Evolutionary conservation across 1,284 basidiomycete genomes (phyloP).

Genomic region (Vanrija sp.): DNA sequence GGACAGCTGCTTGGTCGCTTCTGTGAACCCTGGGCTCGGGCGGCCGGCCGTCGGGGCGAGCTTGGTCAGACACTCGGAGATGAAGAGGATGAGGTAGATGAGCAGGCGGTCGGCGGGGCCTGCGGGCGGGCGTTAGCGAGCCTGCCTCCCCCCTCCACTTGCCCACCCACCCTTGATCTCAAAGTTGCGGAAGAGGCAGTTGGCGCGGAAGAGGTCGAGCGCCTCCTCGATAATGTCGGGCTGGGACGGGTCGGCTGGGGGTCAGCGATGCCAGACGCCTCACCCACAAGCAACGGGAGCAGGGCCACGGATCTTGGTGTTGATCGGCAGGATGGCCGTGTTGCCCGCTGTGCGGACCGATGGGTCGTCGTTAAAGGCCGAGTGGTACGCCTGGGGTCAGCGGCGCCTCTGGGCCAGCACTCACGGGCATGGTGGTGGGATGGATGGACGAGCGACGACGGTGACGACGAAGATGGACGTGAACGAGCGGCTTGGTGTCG

Average conservation of each 20-base stretch:
- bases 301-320: conserved; percentile 84
- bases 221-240: conserved; percentile 95
- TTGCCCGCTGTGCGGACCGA: conserved; percentile 84
- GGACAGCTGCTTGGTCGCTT: conserved; percentile 82
- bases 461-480: not conserved
- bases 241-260: conserved; percentile 64
- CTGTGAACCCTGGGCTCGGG: conserved; percentile 64
- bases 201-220: conserved; percentile 95
- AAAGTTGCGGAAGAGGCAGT: conserved; percentile 98
- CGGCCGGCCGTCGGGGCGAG: conserved; percentile 57
- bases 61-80: conserved; percentile 94
- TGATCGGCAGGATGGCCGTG: conserved; percentile 84
- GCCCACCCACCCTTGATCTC: conserved; percentile 79
- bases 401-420: conserved; percentile 1
- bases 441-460: not conserved
- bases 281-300: conserved; percentile 70
- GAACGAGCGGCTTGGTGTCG: too few species aligned
- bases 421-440: conserved; percentile 21
- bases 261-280: conserved; percentile 17
- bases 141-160: not conserved
- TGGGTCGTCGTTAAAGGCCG: conserved; percentile 81
- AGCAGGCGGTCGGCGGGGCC: conserved; percentile 89
- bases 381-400: conserved; percentile 81
- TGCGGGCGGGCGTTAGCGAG: conserved; percentile 9
- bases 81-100: conserved; percentile 96